These are phyloP conservation scores for Colletotrichum sp. DNA, from an alignment of 2,329 filamentous ascomycete genomes.

Conservation along the genomic window DNA sequence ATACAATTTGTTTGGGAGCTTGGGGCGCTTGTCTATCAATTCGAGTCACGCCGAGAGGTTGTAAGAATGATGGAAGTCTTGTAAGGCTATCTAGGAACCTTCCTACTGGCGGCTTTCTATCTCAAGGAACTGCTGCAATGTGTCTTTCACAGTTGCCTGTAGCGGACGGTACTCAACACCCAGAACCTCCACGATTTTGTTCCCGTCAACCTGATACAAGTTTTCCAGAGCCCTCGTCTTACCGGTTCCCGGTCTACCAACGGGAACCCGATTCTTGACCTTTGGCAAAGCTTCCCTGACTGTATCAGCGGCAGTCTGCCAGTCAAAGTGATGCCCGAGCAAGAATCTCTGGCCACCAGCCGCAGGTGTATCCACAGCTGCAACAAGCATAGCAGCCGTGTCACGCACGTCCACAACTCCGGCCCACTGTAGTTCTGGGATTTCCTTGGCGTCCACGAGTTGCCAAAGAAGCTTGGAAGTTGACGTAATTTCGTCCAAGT, in stretches of 20 bases:
- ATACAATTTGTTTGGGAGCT: rapidly evolving
- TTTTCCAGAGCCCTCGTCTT: background rate
- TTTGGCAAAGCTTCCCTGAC: background rate
- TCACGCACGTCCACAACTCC: constrained; percentile 39
- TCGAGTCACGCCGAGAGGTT: background rate
- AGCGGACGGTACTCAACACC: constrained; percentile 34
- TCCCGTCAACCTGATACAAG: constrained; percentile 23
- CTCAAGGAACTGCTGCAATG: constrained; percentile 36
- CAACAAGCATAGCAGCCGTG: constrained; percentile 21
- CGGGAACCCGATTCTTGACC: background rate
- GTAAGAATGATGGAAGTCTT: background rate
- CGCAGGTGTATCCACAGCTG: background rate
- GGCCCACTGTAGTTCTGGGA: constrained; percentile 25
- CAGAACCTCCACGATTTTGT: constrained; percentile 32
- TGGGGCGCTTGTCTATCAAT: background rate
- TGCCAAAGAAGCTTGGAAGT: constrained; percentile 37
- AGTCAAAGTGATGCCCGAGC: background rate
- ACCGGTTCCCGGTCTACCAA: background rate
- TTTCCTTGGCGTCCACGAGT: constrained; percentile 30
- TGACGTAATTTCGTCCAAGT: constrained; percentile 27
- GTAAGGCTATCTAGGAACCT: background rate
- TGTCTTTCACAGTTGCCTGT: constrained; percentile 34
- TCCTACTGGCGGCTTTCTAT: constrained; percentile 13
- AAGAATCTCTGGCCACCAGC: background rate
- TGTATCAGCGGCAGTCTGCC: background rate